phyloP scores from a whole-genome alignment of 1,284 basidiomycete genomes.

The Microbotryum silenes-acaulis region DNA sequence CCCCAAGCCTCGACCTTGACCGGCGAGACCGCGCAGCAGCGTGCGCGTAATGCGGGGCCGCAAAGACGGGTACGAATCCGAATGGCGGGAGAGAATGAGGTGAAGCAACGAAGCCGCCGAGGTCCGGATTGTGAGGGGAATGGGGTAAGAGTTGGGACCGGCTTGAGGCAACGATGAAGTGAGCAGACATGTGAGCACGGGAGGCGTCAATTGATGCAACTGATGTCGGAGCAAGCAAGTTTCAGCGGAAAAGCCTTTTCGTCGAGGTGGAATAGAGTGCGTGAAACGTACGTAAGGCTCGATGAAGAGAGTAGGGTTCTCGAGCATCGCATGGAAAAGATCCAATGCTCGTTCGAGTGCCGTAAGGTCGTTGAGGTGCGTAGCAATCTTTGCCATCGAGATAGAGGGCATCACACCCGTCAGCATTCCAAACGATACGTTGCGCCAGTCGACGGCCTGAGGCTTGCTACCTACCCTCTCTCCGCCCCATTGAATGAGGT shows the following conservation, averaged over 20 bases:
- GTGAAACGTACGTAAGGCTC: conserved; percentile 77
- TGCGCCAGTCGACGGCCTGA: conserved; percentile 50
- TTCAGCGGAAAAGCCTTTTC: not conserved
- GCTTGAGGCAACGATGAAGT: conserved; percentile 61
- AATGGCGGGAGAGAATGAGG: conserved; percentile 60
- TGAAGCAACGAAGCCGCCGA: conserved; percentile 68
- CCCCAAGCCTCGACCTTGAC: conserved; percentile 51
- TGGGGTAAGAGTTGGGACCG: conserved; percentile 35
- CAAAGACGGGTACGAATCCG: conserved; percentile 63
- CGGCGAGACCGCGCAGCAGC: conserved; percentile 66
- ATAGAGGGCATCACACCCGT: not conserved
- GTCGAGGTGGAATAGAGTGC: conserved; percentile 4
- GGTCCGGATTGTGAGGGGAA: conserved; percentile 54
- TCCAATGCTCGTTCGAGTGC: conserved; percentile 70
- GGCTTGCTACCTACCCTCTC: conserved; percentile 64
- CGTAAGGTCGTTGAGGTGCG: conserved; percentile 56
- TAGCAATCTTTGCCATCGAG: conserved; percentile 34
- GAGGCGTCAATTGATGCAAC: conserved; percentile 92
- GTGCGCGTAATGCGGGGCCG: conserved; percentile 87
- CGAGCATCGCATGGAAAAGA: conserved; percentile 69
- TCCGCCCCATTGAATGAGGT: conserved; percentile 88
- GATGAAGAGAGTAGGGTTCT: conserved; percentile 81
- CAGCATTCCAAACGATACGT: conserved; percentile 4
- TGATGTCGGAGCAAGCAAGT: conserved; percentile 38
- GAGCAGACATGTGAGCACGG: conserved; percentile 80